Conservation (phyloP, 1,139 yeast species). For the Hemisphaericaspora xylanilytica region DNA sequence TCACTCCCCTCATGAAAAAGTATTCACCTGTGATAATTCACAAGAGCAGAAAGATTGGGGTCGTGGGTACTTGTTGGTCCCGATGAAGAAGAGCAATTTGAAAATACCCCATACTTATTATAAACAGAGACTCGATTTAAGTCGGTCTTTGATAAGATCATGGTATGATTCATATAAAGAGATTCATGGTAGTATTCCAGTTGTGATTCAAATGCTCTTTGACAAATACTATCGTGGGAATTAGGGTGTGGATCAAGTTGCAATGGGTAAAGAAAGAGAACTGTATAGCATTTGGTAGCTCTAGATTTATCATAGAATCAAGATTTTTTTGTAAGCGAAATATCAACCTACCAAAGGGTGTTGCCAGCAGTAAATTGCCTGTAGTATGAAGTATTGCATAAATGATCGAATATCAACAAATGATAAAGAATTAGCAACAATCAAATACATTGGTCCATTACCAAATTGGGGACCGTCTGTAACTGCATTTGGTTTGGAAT, state of each 20-base stretch:
- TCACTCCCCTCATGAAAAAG: background rate
- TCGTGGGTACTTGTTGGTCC: background rate
- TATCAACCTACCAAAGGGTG: background rate
- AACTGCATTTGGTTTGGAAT: constrained; percentile 73
- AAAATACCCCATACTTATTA: background rate
- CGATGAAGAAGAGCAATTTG: background rate
- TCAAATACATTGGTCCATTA: constrained; percentile 58
- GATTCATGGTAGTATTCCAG: background rate
- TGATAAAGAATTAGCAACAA: constrained; percentile 56
- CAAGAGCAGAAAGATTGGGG: background rate
- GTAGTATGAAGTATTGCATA: background rate
- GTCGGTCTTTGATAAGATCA: background rate
- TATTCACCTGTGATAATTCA: background rate
- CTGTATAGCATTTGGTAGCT: too few relatives aligned
- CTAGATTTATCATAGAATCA: too few relatives aligned
- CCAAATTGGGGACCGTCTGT: constrained; percentile 53
- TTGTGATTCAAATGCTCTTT: background rate
- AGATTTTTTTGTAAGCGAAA: background rate
- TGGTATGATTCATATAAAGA: background rate
- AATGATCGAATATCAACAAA: constrained; percentile 44
- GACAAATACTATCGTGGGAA: background rate
- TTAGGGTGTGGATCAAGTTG: too few relatives aligned
- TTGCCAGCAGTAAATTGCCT: background rate
- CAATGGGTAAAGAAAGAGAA: too few relatives aligned
- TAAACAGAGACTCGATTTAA: background rate